Base-by-base conservation (phyloP, 2,329 filamentous ascomycete genomes). In the Magnaporthiopsis rhizophila region DNA sequence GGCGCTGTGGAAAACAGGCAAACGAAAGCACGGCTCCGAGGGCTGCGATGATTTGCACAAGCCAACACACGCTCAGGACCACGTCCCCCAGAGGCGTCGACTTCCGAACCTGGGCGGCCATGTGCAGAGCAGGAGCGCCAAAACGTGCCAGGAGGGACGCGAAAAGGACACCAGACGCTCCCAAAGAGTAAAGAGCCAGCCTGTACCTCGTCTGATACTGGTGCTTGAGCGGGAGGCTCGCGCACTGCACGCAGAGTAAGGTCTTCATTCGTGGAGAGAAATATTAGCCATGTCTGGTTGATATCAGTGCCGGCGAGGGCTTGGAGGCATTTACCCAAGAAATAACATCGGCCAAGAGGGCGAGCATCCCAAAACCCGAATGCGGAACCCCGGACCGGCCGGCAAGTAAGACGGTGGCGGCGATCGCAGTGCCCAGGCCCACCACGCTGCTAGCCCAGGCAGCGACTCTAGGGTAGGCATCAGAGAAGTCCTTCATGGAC, bases 1-100 rank as follows among this genome's bases (percentile, higher is more conserved):
- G 74, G 7, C 74, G 73, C 15, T 73, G 73, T 3, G 71, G 72
- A 38, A 75, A 71, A 5, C 67, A 66, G 7, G 74, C 71, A 38
- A 75, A 75, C 6, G 71, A 67, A 9, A 69, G 62, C 24, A 68
- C 65, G 4, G 69, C 68, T 0, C 65, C 59, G 24, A 72, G 58
- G 1, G 72, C 70, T 1, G 68, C 64, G 3, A 67, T 15, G 3
- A 72, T 61, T 59, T 75, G 70, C 4, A 70, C 64, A 1, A 73
- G 67, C 70, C 70, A 72, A 62, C 70, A 70, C 32, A 74, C 64
- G 9, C 67, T 64, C 0, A 67, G 65, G 18, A 66, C 64, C 8
- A 70, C 62, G 15, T 65, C 65, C 13, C 59, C 61, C 2, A 65
- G 45, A 3, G 58, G 61, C 7, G 64, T 59, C 1, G 61, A 34